Conservation (phyloP, 2,329 filamentous ascomycete species). For the Colletotrichum falcatum region DNA sequence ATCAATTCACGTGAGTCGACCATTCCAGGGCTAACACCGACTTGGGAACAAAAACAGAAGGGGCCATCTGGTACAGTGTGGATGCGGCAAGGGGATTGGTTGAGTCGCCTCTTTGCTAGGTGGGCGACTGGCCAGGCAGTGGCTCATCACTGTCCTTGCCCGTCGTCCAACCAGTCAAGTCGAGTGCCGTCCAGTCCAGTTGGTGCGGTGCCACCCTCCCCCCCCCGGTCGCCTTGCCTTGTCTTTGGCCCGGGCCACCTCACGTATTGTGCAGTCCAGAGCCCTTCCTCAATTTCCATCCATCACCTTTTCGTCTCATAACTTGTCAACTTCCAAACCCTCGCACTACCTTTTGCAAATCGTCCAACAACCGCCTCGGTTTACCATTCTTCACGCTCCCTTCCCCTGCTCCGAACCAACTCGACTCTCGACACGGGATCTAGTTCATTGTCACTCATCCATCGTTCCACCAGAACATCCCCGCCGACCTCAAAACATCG, state of each 20-base stretch:
- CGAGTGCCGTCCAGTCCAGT: conserved; percentile 31
- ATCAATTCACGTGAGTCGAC: conserved; percentile 37
- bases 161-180: conserved; percentile 34
- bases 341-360: conserved; percentile 44
- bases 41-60: conserved; percentile 34
- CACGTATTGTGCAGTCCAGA: conserved; percentile 44
- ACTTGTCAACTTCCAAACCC: conserved; percentile 48
- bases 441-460: conserved; percentile 28
- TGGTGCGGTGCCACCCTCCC: conserved; percentile 15
- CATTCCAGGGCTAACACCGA: conserved; percentile 39
- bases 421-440: conserved; percentile 33
- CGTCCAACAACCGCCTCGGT: conserved; percentile 44
- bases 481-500: conserved; percentile 39
- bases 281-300: conserved; percentile 50
- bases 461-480: conserved; percentile 37
- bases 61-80: conserved; percentile 33
- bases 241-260: conserved; percentile 32
- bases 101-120: conserved; percentile 12
- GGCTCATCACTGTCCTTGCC: conserved; percentile 29
- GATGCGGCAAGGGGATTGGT: conserved; percentile 38
- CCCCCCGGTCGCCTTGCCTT: conserved; percentile 40
- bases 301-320: conserved; percentile 50
- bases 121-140: conserved; percentile 15
- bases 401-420: conserved; percentile 39
- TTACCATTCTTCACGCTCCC: conserved; percentile 36